Conservation (phyloP, 441 rosid species). For the Adansonia gregorii region DNA sequence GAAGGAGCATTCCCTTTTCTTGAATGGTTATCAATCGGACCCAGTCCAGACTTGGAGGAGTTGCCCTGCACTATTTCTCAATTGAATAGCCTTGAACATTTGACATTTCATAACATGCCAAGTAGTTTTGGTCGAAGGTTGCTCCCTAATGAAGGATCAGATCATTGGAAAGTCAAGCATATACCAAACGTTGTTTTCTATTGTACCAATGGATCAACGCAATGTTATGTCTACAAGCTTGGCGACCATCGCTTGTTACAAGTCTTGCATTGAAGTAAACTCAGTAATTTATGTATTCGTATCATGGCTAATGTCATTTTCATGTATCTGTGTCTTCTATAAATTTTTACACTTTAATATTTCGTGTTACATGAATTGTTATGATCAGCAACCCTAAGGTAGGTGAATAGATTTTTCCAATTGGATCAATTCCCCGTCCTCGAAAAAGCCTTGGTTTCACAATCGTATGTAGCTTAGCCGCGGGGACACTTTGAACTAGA, state of each 20-base stretch:
- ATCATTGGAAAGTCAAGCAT: slow-evolving; percentile 13
- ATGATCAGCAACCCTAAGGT: too few relatives aligned
- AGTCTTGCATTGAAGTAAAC: background rate
- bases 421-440: too few relatives aligned
- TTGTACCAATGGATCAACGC: background rate
- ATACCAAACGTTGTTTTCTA: background rate
- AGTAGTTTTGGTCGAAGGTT: background rate
- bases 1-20: slow-evolving; percentile 21
- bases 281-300: too few relatives aligned
- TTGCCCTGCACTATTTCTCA: background rate
- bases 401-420: too few relatives aligned
- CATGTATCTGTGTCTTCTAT: too few relatives aligned
- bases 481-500: too few relatives aligned
- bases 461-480: too few relatives aligned
- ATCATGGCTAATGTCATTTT: too few relatives aligned
- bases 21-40: slow-evolving; percentile 4
- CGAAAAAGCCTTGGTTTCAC: too few relatives aligned
- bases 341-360: too few relatives aligned
- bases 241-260: background rate
- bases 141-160: background rate
- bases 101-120: background rate
- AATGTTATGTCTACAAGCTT: background rate
- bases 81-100: background rate
- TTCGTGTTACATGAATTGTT: too few relatives aligned
- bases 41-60: background rate